Evolutionary conservation across 306 rosid genomes (phyloP).

Genomic region (Astragalus glycyphyllos): DNA sequence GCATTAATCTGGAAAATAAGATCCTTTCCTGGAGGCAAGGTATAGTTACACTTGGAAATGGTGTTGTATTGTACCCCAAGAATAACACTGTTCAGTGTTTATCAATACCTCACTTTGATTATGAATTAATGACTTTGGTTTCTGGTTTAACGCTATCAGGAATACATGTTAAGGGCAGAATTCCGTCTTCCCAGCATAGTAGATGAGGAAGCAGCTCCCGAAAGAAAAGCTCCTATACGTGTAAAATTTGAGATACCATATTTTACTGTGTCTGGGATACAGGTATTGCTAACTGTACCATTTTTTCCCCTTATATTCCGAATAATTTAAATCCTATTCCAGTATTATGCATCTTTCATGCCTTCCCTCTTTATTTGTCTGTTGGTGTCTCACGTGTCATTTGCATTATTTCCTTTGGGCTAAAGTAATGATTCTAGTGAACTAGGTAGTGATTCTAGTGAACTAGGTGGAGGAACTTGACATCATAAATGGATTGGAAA

Average conservation of each 20-base stretch:
- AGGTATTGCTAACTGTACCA: conserved; percentile 58
- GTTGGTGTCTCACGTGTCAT: conserved; percentile 32
- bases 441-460: no score
- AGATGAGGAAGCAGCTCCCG: conserved; percentile 90
- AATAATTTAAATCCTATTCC: conserved; percentile 22
- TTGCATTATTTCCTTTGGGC: conserved; percentile 25
- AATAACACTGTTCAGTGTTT: neutral
- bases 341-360: conserved; percentile 9
- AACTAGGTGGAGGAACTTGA: neutral
- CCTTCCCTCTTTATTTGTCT: conserved; percentile 9
- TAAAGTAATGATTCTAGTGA: neutral
- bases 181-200: conserved; percentile 87
- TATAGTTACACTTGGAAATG: conserved; percentile 47
- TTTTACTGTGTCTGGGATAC: conserved; percentile 96
- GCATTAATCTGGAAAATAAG: conserved; percentile 94
- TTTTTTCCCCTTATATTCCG: neutral
- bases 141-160: conserved; percentile 57
- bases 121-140: conserved; percentile 22
- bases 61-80: conserved; percentile 17
- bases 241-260: conserved; percentile 98
- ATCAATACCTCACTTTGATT: conserved; percentile 21
- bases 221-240: conserved; percentile 95
- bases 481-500: conserved; percentile 18
- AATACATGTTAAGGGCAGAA: conserved; percentile 96
- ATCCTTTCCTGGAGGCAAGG: conserved; percentile 99